Evolutionary conservation across 202 grass and related monocot species (phyloP).

Genomic region (Panicum virgatum): DNA sequence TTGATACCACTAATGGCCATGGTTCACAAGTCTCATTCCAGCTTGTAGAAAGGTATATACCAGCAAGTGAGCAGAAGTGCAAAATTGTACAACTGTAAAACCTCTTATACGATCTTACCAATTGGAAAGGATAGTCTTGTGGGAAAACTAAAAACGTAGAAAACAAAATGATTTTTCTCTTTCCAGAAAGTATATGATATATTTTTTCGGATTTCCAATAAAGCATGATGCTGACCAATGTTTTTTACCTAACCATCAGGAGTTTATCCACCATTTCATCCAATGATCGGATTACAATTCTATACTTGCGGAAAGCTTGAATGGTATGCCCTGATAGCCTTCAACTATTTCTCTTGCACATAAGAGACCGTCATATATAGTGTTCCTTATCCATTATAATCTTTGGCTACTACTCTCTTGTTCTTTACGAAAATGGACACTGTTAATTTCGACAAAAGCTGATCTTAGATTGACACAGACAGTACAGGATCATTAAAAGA

Average conservation of each 20-base stretch:
- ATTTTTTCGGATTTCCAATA: slow-evolving; percentile 4
- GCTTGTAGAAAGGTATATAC: background rate
- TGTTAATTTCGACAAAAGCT: background rate
- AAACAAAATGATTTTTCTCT: background rate
- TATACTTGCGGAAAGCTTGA: slow-evolving; percentile 89
- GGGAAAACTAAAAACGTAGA: background rate
- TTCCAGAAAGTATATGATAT: background rate
- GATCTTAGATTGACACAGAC: background rate
- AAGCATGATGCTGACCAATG: slow-evolving; percentile 25
- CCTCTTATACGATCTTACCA: background rate
- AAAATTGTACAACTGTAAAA: background rate
- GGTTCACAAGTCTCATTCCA: too few relatives aligned
- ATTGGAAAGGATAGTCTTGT: background rate
- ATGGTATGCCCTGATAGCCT: slow-evolving; percentile 53
- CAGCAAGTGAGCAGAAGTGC: background rate
- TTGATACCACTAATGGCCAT: background rate
- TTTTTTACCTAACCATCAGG: slow-evolving; percentile 44
- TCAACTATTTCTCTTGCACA: background rate
- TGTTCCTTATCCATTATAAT: slow-evolving; percentile 25
- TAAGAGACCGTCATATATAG: background rate
- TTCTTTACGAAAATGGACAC: background rate
- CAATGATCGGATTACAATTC: slow-evolving; percentile 80
- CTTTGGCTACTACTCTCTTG: slow-evolving; percentile 17
- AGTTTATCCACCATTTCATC: slow-evolving; percentile 83
- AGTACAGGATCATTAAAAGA: slow-evolving; percentile 18